Evolutionary conservation across 106 monocot genomes (phyloP).

Genomic region (Phalaenopsis equestris): DNA sequence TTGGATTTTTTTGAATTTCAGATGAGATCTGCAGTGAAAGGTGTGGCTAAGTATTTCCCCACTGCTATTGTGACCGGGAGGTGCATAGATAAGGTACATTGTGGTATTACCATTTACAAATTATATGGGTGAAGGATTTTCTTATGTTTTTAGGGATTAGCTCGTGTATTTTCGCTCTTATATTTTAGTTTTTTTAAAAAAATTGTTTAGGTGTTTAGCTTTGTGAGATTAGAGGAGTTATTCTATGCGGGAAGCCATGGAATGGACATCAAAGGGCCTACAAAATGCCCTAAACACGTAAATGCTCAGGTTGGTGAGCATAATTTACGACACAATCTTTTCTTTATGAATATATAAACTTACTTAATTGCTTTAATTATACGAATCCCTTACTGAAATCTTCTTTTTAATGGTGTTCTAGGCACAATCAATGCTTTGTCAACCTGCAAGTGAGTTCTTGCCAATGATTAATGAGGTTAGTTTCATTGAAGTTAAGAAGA

Average conservation of each 20-base stretch:
- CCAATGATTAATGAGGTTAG: conserved; percentile 47
- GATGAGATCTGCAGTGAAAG: conserved; percentile 58
- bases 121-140: not conserved
- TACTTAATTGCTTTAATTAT: too few species aligned
- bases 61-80: conserved; percentile 71
- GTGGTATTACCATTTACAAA: not conserved
- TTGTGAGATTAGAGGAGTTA: conserved; percentile 52
- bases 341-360: not conserved
- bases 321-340: not conserved
- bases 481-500: not conserved
- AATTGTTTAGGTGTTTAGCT: conserved; percentile 7
- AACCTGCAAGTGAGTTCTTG: conserved; percentile 44
- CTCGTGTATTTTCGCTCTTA: not conserved
- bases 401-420: not conserved
- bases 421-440: conserved; percentile 25
- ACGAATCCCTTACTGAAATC: too few species aligned
- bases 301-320: not conserved
- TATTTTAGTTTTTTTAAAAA: not conserved
- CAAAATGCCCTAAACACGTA: conserved; percentile 8
- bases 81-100: conserved; percentile 60
- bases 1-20: conserved; percentile 10
- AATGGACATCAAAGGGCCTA: conserved; percentile 79
- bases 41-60: conserved; percentile 47
- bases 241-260: conserved; percentile 91
- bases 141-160: too few species aligned